Evolutionary conservation across 106 monocot species (phyloP).

Genomic region (Agapanthus africanus): DNA sequence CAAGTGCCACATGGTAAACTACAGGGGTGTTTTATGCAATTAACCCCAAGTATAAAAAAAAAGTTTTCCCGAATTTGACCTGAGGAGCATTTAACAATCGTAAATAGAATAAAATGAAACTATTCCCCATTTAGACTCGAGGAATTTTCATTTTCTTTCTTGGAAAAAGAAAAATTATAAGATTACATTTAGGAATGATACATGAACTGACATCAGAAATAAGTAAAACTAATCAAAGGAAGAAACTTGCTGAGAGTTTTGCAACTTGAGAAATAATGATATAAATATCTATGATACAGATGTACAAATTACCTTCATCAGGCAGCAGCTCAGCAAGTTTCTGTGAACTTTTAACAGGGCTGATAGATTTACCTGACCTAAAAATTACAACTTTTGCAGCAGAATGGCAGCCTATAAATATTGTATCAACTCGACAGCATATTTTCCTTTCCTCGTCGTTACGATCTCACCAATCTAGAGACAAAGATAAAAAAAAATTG

Average conservation of each 20-base stretch:
- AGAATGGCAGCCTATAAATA: no score
- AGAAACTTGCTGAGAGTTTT: not conserved
- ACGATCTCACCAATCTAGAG: conserved; percentile 78
- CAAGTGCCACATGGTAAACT: no score
- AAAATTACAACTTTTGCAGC: not conserved
- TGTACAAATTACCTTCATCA: not conserved
- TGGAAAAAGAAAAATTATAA: no score
- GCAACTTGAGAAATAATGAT: not conserved
- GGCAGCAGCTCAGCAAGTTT: not conserved
- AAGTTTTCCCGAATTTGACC: no score
- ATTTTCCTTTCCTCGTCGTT: conserved; percentile 78
- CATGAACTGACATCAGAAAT: no score
- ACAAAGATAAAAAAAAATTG: not conserved
- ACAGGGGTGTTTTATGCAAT: no score
- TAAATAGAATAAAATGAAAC: no score
- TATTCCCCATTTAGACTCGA: no score
- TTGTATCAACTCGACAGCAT: conserved; percentile 65
- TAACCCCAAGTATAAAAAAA: no score
- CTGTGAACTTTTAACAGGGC: not conserved
- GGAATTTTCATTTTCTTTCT: no score
- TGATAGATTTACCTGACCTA: not conserved
- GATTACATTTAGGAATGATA: no score
- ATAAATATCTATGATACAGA: not conserved
- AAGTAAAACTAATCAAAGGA: not conserved
- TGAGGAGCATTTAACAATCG: no score